Evolutionary conservation across 345 rosid species (phyloP), one percentile per base, ranked within the genome.

Genomic region (Pelargonium nanum): DNA sequence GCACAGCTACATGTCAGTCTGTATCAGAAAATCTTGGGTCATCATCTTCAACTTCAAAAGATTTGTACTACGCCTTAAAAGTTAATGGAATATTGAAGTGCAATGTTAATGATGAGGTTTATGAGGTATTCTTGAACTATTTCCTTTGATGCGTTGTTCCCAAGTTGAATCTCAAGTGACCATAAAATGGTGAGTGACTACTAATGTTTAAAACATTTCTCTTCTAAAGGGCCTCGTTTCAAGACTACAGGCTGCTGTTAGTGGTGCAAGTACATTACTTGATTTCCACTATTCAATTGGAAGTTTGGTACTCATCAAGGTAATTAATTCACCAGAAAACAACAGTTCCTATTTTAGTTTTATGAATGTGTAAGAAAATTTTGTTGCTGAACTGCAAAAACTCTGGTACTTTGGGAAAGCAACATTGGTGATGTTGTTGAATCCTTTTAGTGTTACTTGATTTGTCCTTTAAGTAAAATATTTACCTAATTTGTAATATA

Each of bases 251-350:
- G 71, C 80, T 66, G 83, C 77, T 7, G 73, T 73, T 57, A 74
- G 77, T 57, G 81, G 74, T 64, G 92, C 97, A 7, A 82, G 78
- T 66, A 80, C 81, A 53, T 74, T 94, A 86, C 81, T 75, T 64
- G 97, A 86, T 66, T 86, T 80, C 74, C 81, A 88, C 72, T 64
- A 88, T 70, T 75, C 92, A n/a, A 68, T 90, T 10, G 79, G 87
- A 68, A 81, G 93, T 52, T 72, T 90, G 83, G 73, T 68, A 57
- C 83, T 88, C 65, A 73, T 85, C 70, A 88, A 88, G 97, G 99
- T 90, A 80, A 83, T 34, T 19, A 22, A 2, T 23, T 22, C n/a
- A 22, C n/a, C 4, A 24, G 19, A 21, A 7, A 19, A 15, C 19
- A 7, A 16, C 19, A 21, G 53, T 50, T 1, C 16, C n/a, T 3